Conservation (phyloP, 495 filamentous ascomycete species). For the Evernia prunastri region DNA sequence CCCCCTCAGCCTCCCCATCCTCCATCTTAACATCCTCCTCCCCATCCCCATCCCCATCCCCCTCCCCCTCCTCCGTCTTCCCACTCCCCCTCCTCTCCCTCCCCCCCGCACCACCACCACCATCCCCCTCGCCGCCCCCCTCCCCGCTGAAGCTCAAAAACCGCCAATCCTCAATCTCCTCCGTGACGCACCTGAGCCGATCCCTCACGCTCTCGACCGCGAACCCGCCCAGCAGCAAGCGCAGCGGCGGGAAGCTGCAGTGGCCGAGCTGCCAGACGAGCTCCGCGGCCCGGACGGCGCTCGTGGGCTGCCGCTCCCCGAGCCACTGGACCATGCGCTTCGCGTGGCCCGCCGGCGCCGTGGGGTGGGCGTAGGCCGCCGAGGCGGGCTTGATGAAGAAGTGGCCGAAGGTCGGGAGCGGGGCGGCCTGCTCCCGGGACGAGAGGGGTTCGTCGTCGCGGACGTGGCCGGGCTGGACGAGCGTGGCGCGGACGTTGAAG, state of each 20-base stretch:
- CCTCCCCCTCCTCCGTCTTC: slow-evolving; percentile 18
- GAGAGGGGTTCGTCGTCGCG: slow-evolving; percentile 58
- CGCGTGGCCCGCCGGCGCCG: slow-evolving; percentile 78
- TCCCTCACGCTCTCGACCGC: slow-evolving; percentile 94
- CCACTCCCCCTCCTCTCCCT: slow-evolving; percentile 18
- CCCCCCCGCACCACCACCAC: not conserved
- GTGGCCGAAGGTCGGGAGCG: slow-evolving; percentile 73
- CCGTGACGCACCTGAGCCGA: slow-evolving; percentile 77
- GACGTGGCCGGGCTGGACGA: slow-evolving; percentile 86
- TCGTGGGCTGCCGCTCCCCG: slow-evolving; percentile 83
- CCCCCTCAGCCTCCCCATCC: not conserved
- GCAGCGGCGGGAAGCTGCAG: slow-evolving; percentile 80
- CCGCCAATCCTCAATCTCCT: slow-evolving; percentile 93
- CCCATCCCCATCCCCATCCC: slow-evolving; percentile 27
- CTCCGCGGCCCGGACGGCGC: slow-evolving; percentile 89
- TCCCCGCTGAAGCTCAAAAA: slow-evolving; percentile 56
- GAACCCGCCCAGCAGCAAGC: slow-evolving; percentile 81
- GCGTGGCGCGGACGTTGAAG: slow-evolving; percentile 85
- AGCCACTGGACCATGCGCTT: slow-evolving; percentile 95
- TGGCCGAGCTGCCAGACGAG: slow-evolving; percentile 94
- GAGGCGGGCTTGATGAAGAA: slow-evolving; percentile 83
- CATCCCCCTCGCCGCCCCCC: slow-evolving; percentile 29
- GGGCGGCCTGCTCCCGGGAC: slow-evolving; percentile 23
- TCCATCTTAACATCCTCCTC: slow-evolving; percentile 22
- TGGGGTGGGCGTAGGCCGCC: slow-evolving; percentile 69